These are phyloP conservation scores for Inga leiocalycina DNA, from an alignment of 306 rosid species.

Conservation along the genomic window DNA sequence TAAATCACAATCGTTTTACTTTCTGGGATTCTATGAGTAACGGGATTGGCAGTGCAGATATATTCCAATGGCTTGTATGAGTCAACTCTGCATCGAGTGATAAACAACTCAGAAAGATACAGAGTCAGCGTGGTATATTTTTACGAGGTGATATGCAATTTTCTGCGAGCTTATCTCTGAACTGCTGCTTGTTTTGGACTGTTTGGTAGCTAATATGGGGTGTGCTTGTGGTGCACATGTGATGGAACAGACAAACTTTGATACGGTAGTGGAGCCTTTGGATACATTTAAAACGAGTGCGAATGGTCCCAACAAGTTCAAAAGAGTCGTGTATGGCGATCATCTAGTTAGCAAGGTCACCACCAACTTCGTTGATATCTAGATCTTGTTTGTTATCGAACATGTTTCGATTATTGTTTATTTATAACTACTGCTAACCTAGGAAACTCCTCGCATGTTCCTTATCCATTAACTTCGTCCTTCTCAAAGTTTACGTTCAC, in stretches of 20 bases:
- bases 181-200: neutral
- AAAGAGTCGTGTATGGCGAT: slow-evolving; percentile 79
- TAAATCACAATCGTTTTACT: neutral
- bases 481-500: neutral
- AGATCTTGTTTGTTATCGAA: neutral
- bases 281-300: slow-evolving; percentile 58
- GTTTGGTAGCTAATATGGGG: neutral
- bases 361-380: slow-evolving; percentile 56
- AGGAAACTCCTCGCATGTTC: neutral
- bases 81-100: slow-evolving; percentile 88
- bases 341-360: slow-evolving; percentile 72
- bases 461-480: neutral
- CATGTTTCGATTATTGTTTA: neutral
- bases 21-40: neutral
- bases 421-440: neutral
- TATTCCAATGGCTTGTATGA: slow-evolving; percentile 88
- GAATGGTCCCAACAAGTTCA: slow-evolving; percentile 57
- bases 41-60: slow-evolving; percentile 54
- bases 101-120: slow-evolving; percentile 63
- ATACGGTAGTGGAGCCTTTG: slow-evolving; percentile 79
- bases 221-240: slow-evolving; percentile 17
- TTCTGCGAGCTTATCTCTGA: neutral
- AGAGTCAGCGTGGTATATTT: slow-evolving; percentile 82
- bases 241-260: slow-evolving; percentile 75
- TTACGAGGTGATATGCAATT: slow-evolving; percentile 64